Evolutionary conservation across 2,329 filamentous ascomycete genomes (phyloP).

Genomic region (Colletotrichum echinochloae): DNA sequence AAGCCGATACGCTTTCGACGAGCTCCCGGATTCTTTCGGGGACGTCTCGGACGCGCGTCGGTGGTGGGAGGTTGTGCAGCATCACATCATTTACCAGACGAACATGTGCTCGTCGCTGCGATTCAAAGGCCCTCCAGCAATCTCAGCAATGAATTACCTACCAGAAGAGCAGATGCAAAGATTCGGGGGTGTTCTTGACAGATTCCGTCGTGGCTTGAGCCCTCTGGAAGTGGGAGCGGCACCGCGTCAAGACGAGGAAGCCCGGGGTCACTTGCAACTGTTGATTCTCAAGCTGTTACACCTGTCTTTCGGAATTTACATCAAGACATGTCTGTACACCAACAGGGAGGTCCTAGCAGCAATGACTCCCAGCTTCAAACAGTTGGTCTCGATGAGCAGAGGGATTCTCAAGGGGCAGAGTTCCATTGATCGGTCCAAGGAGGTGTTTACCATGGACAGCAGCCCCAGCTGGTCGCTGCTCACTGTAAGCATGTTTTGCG

Average conservation of each 20-base stretch:
- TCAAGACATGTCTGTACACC: conserved; percentile 15
- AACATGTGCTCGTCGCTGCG: conserved; percentile 12
- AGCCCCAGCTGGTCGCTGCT: conserved; percentile 53
- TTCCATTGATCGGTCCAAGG: neutral
- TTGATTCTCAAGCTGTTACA: conserved; percentile 12
- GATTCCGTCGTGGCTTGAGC: conserved; percentile 1
- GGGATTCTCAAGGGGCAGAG: conserved; percentile 6
- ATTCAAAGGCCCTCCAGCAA: conserved; percentile 38
- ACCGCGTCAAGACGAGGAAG: neutral
- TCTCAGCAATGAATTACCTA: neutral
- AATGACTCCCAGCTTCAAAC: conserved; percentile 1
- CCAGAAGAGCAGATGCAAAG: neutral
- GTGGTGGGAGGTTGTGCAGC: conserved; percentile 30
- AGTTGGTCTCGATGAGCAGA: conserved; percentile 10
- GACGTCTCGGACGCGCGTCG: conserved; percentile 12
- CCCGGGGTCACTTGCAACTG: conserved; percentile 3
- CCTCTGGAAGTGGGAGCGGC: neutral
- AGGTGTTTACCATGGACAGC: conserved; percentile 31
- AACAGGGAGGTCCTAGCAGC: neutral
- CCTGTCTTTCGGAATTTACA: conserved; percentile 16
- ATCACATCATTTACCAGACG: conserved; percentile 18
- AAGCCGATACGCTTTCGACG: conserved; percentile 31
- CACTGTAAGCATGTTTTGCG: conserved; percentile 54
- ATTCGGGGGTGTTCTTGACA: conserved; percentile 38
- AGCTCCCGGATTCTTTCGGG: conserved; percentile 16